Percentiles rank a stretch among this genome's conserved stretches.
These are phyloP conservation scores for Plasmodium gaboni DNA, from an alignment of 169 alveolate genomes.

Conservation along the genomic window DNA sequence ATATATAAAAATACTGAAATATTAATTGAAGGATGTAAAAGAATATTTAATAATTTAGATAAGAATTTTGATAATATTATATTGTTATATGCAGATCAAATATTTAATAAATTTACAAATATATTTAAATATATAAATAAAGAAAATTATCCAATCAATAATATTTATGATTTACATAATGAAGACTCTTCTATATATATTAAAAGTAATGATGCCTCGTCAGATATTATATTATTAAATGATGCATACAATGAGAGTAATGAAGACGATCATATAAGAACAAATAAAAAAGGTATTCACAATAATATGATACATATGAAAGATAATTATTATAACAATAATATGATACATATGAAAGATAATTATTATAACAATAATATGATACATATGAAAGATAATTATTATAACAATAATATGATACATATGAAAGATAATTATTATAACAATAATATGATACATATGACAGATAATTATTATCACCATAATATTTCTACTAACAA, in stretches of 20 bases:
- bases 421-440: not conserved
- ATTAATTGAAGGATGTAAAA: constrained; percentile 61
- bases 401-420: not conserved
- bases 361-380: no score
- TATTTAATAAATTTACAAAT: constrained; percentile 63
- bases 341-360: not conserved
- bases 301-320: not conserved
- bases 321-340: not conserved
- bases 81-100: constrained; percentile 38
- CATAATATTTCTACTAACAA: no score
- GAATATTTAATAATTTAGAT: constrained; percentile 21
- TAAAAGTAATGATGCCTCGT: no score
- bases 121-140: constrained; percentile 70
- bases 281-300: not conserved
- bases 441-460: no score
- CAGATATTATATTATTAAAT: no score
- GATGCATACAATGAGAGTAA: no score
- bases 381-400: no score
- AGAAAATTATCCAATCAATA: not conserved
- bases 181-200: no score
- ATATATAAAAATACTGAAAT: constrained; percentile 65
- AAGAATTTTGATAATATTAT: constrained; percentile 34
- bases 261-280: not conserved
- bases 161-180: no score
- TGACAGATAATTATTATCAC: no score